A percentile compares a stretch with the other conserved stretches of the same genome.
Conservation (phyloP, 2,329 filamentous ascomycete species). For the Camptophora hylomeconis region DNA sequence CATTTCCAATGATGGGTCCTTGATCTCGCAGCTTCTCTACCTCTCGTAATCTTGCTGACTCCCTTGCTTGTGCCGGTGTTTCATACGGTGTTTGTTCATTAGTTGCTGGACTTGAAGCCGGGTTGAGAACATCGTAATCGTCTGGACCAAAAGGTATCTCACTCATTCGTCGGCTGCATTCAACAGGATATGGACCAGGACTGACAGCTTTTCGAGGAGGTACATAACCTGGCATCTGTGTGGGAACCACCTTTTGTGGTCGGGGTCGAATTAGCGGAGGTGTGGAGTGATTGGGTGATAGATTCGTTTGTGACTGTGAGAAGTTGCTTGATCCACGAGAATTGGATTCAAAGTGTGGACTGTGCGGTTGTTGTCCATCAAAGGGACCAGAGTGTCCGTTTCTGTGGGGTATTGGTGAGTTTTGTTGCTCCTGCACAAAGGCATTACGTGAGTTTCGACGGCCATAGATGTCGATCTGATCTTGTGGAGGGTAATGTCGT, state of each 20-base stretch:
- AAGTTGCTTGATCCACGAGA: too few relatives aligned
- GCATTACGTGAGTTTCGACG: too few relatives aligned
- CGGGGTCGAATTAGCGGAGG: slow-evolving; percentile 27
- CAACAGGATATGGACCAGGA: too few relatives aligned
- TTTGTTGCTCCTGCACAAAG: too few relatives aligned
- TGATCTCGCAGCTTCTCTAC: slow-evolving; percentile 29
- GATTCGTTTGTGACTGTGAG: too few relatives aligned
- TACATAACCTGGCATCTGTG: too few relatives aligned
- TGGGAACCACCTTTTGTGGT: too few relatives aligned
- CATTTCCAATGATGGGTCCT: slow-evolving; percentile 49
- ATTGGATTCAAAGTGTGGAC: too few relatives aligned
- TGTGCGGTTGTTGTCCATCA: too few relatives aligned
- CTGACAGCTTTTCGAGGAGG: slow-evolving; percentile 47
- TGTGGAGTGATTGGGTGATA: too few relatives aligned
- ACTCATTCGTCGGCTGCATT: slow-evolving; percentile 31
- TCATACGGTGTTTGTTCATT: slow-evolving; percentile 26
- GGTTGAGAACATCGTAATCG: slow-evolving; percentile 47
- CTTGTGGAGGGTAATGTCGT: slow-evolving; percentile 3
- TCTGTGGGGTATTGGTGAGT: too few relatives aligned
- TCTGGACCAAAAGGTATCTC: slow-evolving; percentile 48
- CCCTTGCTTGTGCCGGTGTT: slow-evolving; percentile 26
- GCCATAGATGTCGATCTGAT: slow-evolving; percentile 2
- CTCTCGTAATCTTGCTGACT: slow-evolving; percentile 25
- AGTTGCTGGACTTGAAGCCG: slow-evolving; percentile 24
- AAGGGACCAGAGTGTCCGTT: too few relatives aligned